phyloP scores from a whole-genome alignment of 257 asterid species.

The Dorcoceras hygrometricum region DNA sequence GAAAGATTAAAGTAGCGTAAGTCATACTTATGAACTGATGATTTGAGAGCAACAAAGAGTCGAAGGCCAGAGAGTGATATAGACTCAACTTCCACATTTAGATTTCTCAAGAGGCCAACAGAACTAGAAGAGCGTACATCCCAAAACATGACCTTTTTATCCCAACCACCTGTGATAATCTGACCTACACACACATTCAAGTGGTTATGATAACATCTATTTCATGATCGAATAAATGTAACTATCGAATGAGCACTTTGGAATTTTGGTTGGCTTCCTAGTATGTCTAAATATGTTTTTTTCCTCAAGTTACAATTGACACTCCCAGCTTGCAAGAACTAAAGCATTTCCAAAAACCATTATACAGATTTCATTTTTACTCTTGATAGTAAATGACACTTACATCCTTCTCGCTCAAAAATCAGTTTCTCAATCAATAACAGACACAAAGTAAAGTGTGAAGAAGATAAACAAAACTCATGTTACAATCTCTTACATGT shows the following conservation, averaged over 20 bases:
- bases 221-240: slow-evolving; percentile 9
- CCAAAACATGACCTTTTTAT: slow-evolving; percentile 73
- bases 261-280: slow-evolving; percentile 9
- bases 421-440: too few relatives aligned
- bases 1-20: slow-evolving; percentile 47
- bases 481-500: slow-evolving; percentile 52
- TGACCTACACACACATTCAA: slow-evolving; percentile 48
- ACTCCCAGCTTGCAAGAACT: slow-evolving; percentile 11
- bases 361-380: too few relatives aligned
- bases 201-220: neutral
- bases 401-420: neutral
- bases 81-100: slow-evolving; percentile 57
- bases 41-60: slow-evolving; percentile 65
- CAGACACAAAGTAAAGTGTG: neutral
- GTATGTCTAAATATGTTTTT: neutral
- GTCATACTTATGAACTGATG: slow-evolving; percentile 63
- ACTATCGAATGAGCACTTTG: slow-evolving; percentile 5
- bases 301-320: neutral
- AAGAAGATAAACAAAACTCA: neutral
- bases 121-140: slow-evolving; percentile 56
- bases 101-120: slow-evolving; percentile 43
- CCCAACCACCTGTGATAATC: slow-evolving; percentile 70
- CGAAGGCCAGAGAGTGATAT: slow-evolving; percentile 59
- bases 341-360: neutral
- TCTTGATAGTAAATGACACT: neutral